Evolutionary conservation across 495 filamentous ascomycete genomes (phyloP), one percentile per base, ranked within the genome.

Genomic region (Aspergillus diversus): DNA sequence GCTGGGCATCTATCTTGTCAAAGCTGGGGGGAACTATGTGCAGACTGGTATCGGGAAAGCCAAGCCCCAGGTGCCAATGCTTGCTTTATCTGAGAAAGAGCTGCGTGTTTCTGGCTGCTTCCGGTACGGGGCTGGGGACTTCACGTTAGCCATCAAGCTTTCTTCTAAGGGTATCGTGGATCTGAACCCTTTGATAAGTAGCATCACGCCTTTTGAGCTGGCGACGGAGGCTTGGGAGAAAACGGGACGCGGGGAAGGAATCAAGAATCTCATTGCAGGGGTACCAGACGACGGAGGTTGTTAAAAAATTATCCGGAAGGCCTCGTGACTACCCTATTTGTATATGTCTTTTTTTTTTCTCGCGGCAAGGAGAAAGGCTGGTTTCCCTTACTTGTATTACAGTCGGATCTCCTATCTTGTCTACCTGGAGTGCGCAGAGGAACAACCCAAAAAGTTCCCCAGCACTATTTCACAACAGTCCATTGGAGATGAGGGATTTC

Each of bases 191-290:
- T 75, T 97, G 32, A 85, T 96, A 35, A 89, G 86, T 21, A 80
- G 82, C 60, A 82, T 87, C 34, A 86, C 94, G 21, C 78, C 81
- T 39, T 93, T 96, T 71, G 79, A 85, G 71, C 79, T 91, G 55
- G 90, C 90, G 4, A 87, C 91, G 70, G 74, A 86, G 63, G 93
- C 93, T 4, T 96, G 92, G 75, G 83, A 90, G 72, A 87, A 87
- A 74, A 86, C 89, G 11, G 89, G 87, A 78, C 81, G 79, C 57
- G 92, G 91, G 0, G 80, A 91, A 75, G 91, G 90, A 13, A 93
- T 94, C 67, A 97, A 97, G 84, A 87, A 88, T 31, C 68, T 94
- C 60, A 95, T 97, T 70, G 85, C 86, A 33, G 91, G 91, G 8
- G 69, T 66, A 6, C 6, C 43, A 7, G 43, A 51, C 51, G 31